Conservation (phyloP, 2,329 filamentous ascomycete species). For the Anisogramma anomala region DNA sequence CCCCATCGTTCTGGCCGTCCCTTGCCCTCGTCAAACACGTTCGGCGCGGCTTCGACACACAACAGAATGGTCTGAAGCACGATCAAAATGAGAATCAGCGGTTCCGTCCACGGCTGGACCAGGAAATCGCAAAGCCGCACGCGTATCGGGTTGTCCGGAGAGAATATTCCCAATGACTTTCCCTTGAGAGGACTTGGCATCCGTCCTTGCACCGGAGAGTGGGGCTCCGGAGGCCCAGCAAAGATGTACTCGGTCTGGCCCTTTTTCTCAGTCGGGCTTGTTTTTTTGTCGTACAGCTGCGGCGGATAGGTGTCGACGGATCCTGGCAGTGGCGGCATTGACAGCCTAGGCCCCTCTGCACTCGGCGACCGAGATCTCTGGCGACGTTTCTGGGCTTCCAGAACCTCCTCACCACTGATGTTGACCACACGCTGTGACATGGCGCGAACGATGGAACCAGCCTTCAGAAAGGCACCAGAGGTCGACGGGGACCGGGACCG, state of each 20-base stretch:
- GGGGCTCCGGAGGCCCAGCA: constrained; percentile 22
- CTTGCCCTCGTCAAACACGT: constrained; percentile 54
- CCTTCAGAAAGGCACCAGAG: constrained; percentile 53
- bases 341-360: constrained; percentile 39
- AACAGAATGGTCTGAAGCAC: constrained; percentile 80
- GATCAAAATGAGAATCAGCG: constrained; percentile 76
- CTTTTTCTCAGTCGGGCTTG: constrained; percentile 35
- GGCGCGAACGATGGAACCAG: constrained; percentile 64
- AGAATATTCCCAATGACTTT: constrained; percentile 74
- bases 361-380: constrained; percentile 46
- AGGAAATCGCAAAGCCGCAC: constrained; percentile 69
- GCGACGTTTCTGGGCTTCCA: constrained; percentile 59
- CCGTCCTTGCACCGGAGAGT: constrained; percentile 22
- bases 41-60: constrained; percentile 66
- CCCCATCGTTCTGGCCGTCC: constrained; percentile 56
- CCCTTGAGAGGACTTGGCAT: constrained; percentile 72
- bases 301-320: constrained; percentile 40
- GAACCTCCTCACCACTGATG: constrained; percentile 80
- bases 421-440: constrained; percentile 99
- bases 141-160: constrained; percentile 63
- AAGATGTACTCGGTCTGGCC: constrained; percentile 23
- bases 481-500: constrained; percentile 53
- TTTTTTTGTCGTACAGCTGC: constrained; percentile 26
- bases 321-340: constrained; percentile 32
- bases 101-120: constrained; percentile 78